Evolutionary conservation across 768 basidiomycete species (phyloP).

Genomic region (Pulveroboletus sp.): DNA sequence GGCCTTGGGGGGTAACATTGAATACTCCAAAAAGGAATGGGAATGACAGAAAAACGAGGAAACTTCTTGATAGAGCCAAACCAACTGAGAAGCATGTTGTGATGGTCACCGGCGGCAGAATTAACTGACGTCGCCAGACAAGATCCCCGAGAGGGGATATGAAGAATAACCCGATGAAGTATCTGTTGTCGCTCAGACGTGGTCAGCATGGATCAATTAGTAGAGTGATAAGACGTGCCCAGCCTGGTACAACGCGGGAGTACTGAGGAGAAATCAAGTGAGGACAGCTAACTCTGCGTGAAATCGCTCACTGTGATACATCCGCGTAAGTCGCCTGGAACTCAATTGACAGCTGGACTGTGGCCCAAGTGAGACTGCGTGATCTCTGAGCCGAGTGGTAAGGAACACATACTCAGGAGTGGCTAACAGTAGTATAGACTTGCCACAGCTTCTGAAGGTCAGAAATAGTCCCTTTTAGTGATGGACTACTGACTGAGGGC

Average conservation of each 20-base stretch:
- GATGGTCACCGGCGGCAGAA: conserved; percentile 32
- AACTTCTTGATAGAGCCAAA: conserved; percentile 30
- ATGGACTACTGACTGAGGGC: conserved; percentile 15
- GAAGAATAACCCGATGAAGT: conserved; percentile 34
- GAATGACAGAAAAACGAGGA: conserved; percentile 30
- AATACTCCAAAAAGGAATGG: conserved; percentile 1
- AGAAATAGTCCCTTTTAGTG: background rate
- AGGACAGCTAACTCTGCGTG: background rate
- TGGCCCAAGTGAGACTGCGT: background rate
- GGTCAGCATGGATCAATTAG: background rate
- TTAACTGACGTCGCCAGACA: conserved; percentile 38
- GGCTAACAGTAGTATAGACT: conserved; percentile 84
- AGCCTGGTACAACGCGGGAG: conserved; percentile 62
- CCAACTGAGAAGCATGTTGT: conserved; percentile 36
- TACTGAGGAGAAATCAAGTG: conserved; percentile 30
- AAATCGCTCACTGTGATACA: conserved; percentile 25
- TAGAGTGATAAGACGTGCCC: conserved; percentile 38
- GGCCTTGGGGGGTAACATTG: conserved; percentile 36
- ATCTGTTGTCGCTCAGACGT: background rate
- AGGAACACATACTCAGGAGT: conserved; percentile 50
- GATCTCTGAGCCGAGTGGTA: too few relatives aligned
- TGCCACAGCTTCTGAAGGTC: conserved; percentile 36
- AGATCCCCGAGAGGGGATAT: conserved; percentile 44
- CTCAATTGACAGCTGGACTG: conserved; percentile 33
- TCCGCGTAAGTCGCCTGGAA: conserved; percentile 31